phyloP scores from a whole-genome alignment of 1,139 yeast genomes.

The Candida gigantensis region DNA sequence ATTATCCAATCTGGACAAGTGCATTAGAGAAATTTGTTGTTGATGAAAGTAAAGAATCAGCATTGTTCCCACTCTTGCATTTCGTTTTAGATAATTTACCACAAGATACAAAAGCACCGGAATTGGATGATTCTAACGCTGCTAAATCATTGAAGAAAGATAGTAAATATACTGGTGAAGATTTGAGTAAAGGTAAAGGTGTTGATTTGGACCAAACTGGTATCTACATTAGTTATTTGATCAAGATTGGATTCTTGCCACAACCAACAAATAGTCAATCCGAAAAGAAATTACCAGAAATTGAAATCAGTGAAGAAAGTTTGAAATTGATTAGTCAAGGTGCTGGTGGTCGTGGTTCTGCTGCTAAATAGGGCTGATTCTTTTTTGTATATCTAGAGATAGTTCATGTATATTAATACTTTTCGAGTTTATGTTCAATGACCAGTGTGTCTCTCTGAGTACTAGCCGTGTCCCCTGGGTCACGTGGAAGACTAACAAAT shows the following conservation, averaged over 20 bases:
- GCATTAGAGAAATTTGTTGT: constrained; percentile 76
- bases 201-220: constrained; percentile 69
- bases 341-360: constrained; percentile 85
- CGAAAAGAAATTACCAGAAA: constrained; percentile 53
- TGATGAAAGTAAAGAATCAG: constrained; percentile 71
- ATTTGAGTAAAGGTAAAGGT: constrained; percentile 69
- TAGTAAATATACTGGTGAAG: constrained; percentile 62
- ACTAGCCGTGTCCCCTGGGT: no score
- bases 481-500: no score
- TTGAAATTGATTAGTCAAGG: constrained; percentile 68
- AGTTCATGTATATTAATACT: no score
- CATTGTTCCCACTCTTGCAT: constrained; percentile 89
- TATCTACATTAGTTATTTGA: constrained; percentile 75
- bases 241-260: constrained; percentile 76
- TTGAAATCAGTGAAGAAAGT: constrained; percentile 58
- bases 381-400: no score
- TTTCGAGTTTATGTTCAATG: no score
- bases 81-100: constrained; percentile 93
- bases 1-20: constrained; percentile 78
- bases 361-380: constrained; percentile 33
- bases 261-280: constrained; percentile 49
- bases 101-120: constrained; percentile 90
- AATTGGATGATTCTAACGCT: constrained; percentile 85
- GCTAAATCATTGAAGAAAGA: constrained; percentile 62
- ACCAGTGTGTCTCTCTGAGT: no score